These are phyloP conservation scores for Smittium culicis DNA, from an alignment of 371 early-diverging fungal genomes.

Conservation along the genomic window DNA sequence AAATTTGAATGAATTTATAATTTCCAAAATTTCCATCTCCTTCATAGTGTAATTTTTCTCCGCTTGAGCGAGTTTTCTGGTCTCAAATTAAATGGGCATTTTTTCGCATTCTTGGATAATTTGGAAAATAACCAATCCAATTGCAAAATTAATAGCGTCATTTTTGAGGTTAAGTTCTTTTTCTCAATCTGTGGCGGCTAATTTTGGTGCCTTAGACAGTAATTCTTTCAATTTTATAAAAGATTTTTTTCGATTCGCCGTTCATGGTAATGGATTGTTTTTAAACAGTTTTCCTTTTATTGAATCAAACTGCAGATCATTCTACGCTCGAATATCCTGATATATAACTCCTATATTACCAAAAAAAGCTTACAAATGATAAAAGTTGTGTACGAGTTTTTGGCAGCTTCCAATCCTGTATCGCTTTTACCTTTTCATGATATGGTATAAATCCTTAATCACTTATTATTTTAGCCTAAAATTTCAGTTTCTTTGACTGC, in stretches of 20 bases:
- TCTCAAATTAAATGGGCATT: slow-evolving; percentile 17
- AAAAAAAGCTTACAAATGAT: neutral
- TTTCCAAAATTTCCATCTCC: slow-evolving; percentile 16
- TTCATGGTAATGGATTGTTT: neutral
- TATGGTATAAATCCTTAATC: neutral
- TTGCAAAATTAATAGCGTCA: slow-evolving; percentile 27
- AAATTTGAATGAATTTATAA: slow-evolving; percentile 11
- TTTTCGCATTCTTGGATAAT: neutral
- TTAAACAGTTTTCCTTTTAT: neutral
- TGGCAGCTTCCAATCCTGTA: neutral
- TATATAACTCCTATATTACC: neutral
- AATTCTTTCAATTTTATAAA: neutral
- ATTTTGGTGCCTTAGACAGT: neutral
- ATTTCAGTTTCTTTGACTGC: neutral
- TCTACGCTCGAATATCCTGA: neutral
- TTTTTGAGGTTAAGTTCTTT: slow-evolving; percentile 20
- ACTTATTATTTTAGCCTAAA: neutral
- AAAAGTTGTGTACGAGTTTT: neutral
- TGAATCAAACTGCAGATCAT: neutral
- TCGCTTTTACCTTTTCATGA: neutral
- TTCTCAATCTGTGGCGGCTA: slow-evolving; percentile 13
- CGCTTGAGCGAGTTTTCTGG: slow-evolving; percentile 10
- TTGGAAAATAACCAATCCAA: slow-evolving; percentile 32
- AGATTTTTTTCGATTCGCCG: neutral
- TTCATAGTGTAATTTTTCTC: slow-evolving; percentile 19